Conservation (phyloP, 768 basidiomycete species). For the Pleurotus cornucopiae region DNA sequence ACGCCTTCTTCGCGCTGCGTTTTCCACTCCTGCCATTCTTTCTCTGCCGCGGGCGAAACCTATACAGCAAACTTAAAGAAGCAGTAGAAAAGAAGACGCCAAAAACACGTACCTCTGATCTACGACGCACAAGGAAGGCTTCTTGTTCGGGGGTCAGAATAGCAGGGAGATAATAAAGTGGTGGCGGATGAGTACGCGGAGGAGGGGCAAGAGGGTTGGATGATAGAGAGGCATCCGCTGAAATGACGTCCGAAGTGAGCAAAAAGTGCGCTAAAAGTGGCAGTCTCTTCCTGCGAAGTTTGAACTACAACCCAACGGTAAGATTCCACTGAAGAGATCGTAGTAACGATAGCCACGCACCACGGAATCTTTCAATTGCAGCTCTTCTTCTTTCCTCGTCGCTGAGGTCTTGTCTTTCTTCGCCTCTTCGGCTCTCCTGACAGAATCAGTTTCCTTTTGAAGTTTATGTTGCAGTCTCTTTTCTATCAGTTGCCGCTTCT, state of each 20-base stretch:
- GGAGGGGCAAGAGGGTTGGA: constrained; percentile 39
- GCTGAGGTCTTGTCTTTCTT: constrained; percentile 78
- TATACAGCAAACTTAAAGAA: constrained; percentile 20
- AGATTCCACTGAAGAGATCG: background rate
- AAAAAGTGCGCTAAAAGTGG: constrained; percentile 74
- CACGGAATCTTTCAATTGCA: constrained; percentile 77
- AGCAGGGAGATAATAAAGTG: constrained; percentile 73
- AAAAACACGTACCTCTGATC: constrained; percentile 44
- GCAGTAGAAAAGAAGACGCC: constrained; percentile 11
- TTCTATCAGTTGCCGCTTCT: constrained; percentile 80
- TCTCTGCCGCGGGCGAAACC: constrained; percentile 60
- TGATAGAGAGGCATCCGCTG: constrained; percentile 26
- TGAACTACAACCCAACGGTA: constrained; percentile 44
- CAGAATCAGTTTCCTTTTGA: constrained; percentile 80
- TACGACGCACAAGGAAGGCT: constrained; percentile 56
- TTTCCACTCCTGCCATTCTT: constrained; percentile 64
- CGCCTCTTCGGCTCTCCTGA: constrained; percentile 80
- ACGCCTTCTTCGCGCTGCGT: constrained; percentile 56
- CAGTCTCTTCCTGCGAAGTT: constrained; percentile 67
- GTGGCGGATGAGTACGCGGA: constrained; percentile 67
- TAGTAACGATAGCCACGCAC: constrained; percentile 36
- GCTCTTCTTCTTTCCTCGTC: constrained; percentile 77
- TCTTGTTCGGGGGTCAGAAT: constrained; percentile 68
- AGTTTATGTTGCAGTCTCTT: constrained; percentile 83
- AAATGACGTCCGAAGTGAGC: constrained; percentile 65